These are phyloP conservation scores for Prunus yedoensis DNA, from an alignment of 331 rosid species.

Conservation along the genomic window DNA sequence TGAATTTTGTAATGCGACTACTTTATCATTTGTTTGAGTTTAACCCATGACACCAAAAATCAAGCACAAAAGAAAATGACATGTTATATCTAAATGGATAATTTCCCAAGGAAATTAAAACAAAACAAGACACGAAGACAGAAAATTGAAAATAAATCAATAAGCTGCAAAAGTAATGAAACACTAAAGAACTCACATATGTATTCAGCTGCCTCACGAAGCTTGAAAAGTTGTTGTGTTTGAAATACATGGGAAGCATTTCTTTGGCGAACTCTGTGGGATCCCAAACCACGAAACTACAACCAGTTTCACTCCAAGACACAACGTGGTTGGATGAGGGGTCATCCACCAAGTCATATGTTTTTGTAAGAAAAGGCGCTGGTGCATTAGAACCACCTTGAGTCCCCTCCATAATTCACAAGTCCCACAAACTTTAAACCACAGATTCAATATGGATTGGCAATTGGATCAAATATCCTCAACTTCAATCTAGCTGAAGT, in stretches of 20 bases:
- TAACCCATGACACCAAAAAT: background rate
- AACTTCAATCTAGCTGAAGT: background rate
- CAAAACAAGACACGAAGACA: background rate
- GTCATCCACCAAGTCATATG: constrained; percentile 55
- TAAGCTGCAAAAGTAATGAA: background rate
- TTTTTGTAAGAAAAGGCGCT: constrained; percentile 50
- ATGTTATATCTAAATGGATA: background rate
- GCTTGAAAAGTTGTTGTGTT: constrained; percentile 55
- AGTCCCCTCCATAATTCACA: constrained; percentile 30
- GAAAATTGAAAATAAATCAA: background rate
- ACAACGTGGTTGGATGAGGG: constrained; percentile 32
- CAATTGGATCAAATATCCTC: background rate
- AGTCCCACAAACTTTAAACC: constrained; percentile 1
- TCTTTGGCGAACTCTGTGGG: constrained; percentile 47
- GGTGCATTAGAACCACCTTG: constrained; percentile 43
- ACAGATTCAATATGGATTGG: background rate
- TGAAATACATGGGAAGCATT: constrained; percentile 51
- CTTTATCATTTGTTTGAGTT: background rate
- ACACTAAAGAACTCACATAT: constrained; percentile 30
- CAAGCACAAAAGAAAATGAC: background rate
- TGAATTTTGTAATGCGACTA: background rate
- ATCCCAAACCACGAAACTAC: constrained; percentile 54
- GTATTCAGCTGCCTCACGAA: constrained; percentile 52
- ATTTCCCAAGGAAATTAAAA: background rate
- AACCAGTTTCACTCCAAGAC: constrained; percentile 48